Base-by-base conservation (phyloP, 2,329 filamentous ascomycete genomes). In the Aschersonia sp. region DNA sequence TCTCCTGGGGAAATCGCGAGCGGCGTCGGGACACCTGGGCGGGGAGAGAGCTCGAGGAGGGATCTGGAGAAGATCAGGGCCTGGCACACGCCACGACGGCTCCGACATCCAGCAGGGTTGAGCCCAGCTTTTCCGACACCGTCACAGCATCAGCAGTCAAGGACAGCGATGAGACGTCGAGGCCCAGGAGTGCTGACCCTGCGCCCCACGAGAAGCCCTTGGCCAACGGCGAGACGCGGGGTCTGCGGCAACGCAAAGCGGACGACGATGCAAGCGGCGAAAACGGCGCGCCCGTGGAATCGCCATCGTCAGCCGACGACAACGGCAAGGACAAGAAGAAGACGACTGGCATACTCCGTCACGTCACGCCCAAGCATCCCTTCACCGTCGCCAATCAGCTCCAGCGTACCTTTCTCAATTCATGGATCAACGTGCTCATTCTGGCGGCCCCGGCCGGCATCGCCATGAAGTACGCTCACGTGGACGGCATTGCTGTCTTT, bases 341-440 rank as follows among this genome's bases (percentile, higher is more conserved):
- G 47, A 43, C 6, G 10, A 43, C 65, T 41, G 58, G 61, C 22
- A 52, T 75, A 31, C 66, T 75, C 57, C 68, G 68, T 39, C 60
- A 69, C 33, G 57, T 75, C 14, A 51, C 68, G n/a, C 70, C 72
- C 9, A 74, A 73, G 54, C 64, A 68, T 49, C 70, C 74, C 2
- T 83, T 77, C 50, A 83, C 79, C 0, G 57, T 76, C 7, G 66
- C 66, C 50, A 81, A 81, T 56, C 85, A 89, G 63, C 63, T 89
- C 45, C 78, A 80, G 55, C 79, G 84, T 14, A 88, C 87, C 0
- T 56, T 94, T 4, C 76, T 94, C 54, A 82, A 78, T 57, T 92
- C 86, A 0, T 94, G 85, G 79, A 83, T 95, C 67, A 96, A 96
- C 59, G 59, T 94, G 30, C 68, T 96, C 30, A 69, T 95, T 29